These are phyloP conservation scores for Monotropa hypopitys DNA, from an alignment of 179 eudicot genomes.

Conservation along the genomic window DNA sequence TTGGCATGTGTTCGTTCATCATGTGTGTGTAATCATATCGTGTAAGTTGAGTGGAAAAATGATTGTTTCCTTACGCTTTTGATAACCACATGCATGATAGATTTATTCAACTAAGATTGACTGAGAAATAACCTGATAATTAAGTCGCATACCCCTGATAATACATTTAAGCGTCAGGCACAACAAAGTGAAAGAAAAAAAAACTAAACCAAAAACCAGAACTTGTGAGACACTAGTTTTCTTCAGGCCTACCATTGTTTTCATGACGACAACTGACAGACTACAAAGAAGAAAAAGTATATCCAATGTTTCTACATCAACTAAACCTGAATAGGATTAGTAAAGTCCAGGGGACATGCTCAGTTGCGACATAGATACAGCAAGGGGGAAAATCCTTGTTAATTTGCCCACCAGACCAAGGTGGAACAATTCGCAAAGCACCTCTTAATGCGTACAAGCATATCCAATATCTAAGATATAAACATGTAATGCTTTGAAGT, in stretches of 20 bases:
- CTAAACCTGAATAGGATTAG: not conserved
- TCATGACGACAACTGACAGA: not conserved
- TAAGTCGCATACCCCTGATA: not conserved
- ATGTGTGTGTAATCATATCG: no score
- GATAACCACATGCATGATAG: no score
- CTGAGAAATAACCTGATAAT: not conserved
- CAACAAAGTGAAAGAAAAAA: not conserved
- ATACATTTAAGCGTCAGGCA: not conserved
- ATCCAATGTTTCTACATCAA: not conserved
- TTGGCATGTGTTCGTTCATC: no score
- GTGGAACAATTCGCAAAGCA: not conserved
- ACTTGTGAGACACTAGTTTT: not conserved
- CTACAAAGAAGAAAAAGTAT: no score
- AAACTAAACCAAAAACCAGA: not conserved
- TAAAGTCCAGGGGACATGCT: not conserved
- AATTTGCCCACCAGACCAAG: not conserved
- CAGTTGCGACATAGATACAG: not conserved
- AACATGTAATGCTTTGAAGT: not conserved
- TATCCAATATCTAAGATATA: not conserved
- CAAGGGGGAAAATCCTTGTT: not conserved
- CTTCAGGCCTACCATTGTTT: not conserved
- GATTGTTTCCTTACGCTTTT: not conserved
- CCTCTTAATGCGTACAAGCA: not conserved
- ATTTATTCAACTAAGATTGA: not conserved
- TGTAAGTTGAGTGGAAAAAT: not conserved